Evolutionary conservation across 129 eudicot species (phyloP).

Genomic region (Dittrichia graveolens): DNA sequence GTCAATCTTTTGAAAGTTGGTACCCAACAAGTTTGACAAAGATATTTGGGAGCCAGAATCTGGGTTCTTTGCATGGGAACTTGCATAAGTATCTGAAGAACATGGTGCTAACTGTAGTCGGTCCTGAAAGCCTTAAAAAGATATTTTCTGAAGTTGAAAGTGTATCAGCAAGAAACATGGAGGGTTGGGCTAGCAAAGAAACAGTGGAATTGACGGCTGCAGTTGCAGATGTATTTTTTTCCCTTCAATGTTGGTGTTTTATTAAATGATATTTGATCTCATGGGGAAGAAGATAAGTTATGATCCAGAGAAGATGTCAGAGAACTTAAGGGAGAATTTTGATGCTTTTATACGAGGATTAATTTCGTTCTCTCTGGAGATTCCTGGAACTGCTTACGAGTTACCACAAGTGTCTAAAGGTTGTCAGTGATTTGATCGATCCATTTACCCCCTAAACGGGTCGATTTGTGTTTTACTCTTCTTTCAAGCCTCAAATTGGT

Average conservation of each 20-base stretch:
- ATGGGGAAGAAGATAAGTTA: slow-evolving; percentile 73
- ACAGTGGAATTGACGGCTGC: slow-evolving; percentile 61
- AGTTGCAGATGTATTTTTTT: slow-evolving; percentile 44
- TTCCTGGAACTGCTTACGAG: slow-evolving; percentile 96
- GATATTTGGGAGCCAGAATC: slow-evolving; percentile 71
- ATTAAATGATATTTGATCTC: slow-evolving; percentile 72
- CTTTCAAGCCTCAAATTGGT: too few species aligned
- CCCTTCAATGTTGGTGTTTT: slow-evolving; percentile 17
- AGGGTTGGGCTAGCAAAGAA: slow-evolving; percentile 48
- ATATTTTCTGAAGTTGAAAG: slow-evolving; percentile 68
- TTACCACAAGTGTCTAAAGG: slow-evolving; percentile 75
- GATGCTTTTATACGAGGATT: slow-evolving; percentile 69
- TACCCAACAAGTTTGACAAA: slow-evolving; percentile 65
- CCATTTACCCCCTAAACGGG: too few species aligned
- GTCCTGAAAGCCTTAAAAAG: slow-evolving; percentile 70
- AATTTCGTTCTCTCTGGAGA: slow-evolving; percentile 64
- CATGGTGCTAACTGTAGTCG: slow-evolving; percentile 66
- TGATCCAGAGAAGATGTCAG: slow-evolving; percentile 57
- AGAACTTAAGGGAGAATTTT: slow-evolving; percentile 65
- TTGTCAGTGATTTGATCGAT: too few species aligned
- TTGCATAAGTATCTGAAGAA: slow-evolving; percentile 78
- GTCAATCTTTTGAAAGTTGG: slow-evolving; percentile 68
- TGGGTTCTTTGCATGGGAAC: slow-evolving; percentile 77
- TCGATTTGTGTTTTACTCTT: too few species aligned
- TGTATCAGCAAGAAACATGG: slow-evolving; percentile 39